Conservation (phyloP, 2,329 filamentous ascomycete genomes). For the Didymella pomorum region DNA sequence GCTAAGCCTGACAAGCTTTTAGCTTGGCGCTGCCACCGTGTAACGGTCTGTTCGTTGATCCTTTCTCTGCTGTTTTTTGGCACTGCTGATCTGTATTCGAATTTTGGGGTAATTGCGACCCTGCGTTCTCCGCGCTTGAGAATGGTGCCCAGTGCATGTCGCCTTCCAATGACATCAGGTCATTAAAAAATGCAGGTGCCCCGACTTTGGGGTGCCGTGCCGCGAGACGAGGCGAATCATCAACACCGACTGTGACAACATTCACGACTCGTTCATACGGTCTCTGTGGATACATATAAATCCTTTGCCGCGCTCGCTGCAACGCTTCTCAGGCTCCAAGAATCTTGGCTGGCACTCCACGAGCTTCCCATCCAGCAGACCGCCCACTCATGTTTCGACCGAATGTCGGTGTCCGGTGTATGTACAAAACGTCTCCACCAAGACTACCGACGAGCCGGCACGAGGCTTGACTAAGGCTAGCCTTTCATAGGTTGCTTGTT, state of each 20-base stretch:
- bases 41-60: constrained; percentile 18
- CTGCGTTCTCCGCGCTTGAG: constrained; percentile 14
- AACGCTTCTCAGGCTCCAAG: constrained; percentile 10
- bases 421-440: constrained; percentile 9
- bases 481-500: constrained; percentile 4
- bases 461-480: constrained; percentile 20
- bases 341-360: constrained; percentile 12
- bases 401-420: constrained; percentile 17
- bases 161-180: constrained; percentile 18
- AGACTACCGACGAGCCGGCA: constrained; percentile 13
- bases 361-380: neutral
- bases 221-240: constrained; percentile 14
- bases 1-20: constrained; percentile 24
- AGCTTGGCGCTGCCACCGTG: constrained; percentile 18
- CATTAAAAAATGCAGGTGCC: constrained; percentile 10
- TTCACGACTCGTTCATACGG: neutral
- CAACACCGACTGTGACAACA: neutral
- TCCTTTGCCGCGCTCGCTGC: constrained; percentile 1
- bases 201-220: neutral
- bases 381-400: constrained; percentile 14
- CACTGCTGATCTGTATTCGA: constrained; percentile 11
- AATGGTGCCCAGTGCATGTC: constrained; percentile 1
- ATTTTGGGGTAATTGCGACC: constrained; percentile 20
- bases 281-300: neutral
- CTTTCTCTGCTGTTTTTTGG: neutral